Base-by-base conservation (phyloP, 1,284 basidiomycete species). In the Trametes sp. region DNA sequence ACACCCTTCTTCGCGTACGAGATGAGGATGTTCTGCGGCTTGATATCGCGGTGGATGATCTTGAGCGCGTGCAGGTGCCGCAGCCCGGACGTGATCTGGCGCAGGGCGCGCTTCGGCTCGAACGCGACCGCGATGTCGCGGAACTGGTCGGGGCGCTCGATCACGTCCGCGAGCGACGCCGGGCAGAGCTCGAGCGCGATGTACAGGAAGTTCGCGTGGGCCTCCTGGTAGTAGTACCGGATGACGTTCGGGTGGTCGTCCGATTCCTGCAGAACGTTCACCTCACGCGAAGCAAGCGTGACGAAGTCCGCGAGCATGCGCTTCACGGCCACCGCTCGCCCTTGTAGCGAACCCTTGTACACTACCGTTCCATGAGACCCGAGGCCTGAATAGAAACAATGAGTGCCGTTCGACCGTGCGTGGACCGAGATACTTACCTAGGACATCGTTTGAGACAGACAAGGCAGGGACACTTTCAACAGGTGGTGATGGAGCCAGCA, bases 191-290 rank as follows among this genome's bases (percentile, higher is more conserved):
- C 98, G 33, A 99, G 88, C 0, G 98, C 97, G 64, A 99, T 98
- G 78, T 97, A 98, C 11, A 99, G 85, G 82, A 99, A 99, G 73
- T 93, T 95, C 41, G 90, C 88, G 24, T 93, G 90, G 0, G 93
- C 84, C 80, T 99, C 97, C 82, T 98, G 96, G 79, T 96, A 99
- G 77, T 96, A 99, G 77, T 99, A 97, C 60, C 97, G 89, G 68
- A 99, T 97, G 71, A 99, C 96, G 77, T 99, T 98, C 5, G 96
- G 95, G 72, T 99, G 98, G 75, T 98, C 95, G 79, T 99, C 98
- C 44, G 93, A 94, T 74, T 98, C 96, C 78, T 97, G 95, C 2
- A 99, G 84, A 46, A 99, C 87, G 73, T 89, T 91, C 26, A 98
- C 96, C 81, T 99, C 98, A 60, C 97, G 93, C 10, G 92, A 87